Base-by-base conservation (phyloP, 805 yeast species). In the Metschnikowia chrysomelidarum region DNA sequence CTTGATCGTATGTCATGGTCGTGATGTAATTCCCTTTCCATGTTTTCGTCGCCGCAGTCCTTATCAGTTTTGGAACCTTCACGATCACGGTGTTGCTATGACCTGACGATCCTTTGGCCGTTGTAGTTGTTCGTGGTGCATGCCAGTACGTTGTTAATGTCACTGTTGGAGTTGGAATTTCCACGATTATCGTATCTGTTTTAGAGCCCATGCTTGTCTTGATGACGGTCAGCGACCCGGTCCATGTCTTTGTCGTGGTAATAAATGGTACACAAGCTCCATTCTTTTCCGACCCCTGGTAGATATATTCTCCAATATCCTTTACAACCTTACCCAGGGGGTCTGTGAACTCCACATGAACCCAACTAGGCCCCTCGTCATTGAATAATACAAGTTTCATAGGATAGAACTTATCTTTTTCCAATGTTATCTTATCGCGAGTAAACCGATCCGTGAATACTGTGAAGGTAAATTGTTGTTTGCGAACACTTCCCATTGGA, bases 381-480 rank as follows among this genome's bases (percentile, higher is more conserved):
- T 44, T 44, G 30, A 42, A 42, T 13, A 27, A 26, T 14, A 44
- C 46, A n/a, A 44, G 34, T 19, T 34, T 36, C 17, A 44, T 22
- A 5, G 46, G 46, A 26, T 44, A 44, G 19, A 27, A 40, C 12
- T 24, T 24, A 6, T 38, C 42, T 4, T 17, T 33, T 6, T n/a
- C 10, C 16, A 42, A 37, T 8, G 31, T 21, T 4, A 41, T 36
- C 1, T 32, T 34, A 11, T 23, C 12, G n/a, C 5, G 20, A 18
- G 24, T n/a, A 41, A 5, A 40, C 43, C 19, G 37, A 19, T 1
- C 36, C 30, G 23, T 30, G 18, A n/a, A 37, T 36, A 13, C 29
- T 29, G 24, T n/a, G n/a, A n/a, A n/a, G n/a, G n/a, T n/a, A 44
- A 34, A 27, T 32, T 24, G 2, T 38, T 38, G 15, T 31, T 33